Base-by-base conservation (phyloP, 177 flowering plant genomes). In the Vitis hybrid region DNA sequence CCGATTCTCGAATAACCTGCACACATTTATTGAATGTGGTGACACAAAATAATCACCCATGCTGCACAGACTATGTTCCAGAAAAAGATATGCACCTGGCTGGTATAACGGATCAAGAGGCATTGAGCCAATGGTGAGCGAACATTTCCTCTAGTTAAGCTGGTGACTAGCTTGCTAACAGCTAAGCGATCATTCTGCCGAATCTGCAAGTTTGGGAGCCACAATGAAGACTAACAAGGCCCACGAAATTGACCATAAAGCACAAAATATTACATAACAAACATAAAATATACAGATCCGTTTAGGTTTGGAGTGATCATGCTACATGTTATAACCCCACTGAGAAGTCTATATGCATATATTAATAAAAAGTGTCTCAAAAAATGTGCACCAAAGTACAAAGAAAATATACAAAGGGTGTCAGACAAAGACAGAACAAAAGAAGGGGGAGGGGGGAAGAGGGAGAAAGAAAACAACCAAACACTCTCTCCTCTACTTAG, bases 111-210 rank as follows among this genome's bases (percentile, higher is more conserved):
- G 73, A 95, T 91, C 78, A 95, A 66, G 57, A 95, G 96, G 79
- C 99, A 95, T 56, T 93, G 99, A 2, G 99, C 99, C 81, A 95
- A 73, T 32, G 99, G 98, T 67, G 99, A 95, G 71, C 98, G 98
- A 59, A 90, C 98, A 63, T 85, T 76, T 66, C 98, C 99, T 76
- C 85, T 89, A 9, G 99, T 95, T 80, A 93, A 85, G 85, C 92
- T 91, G 63, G 97, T 88, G 67, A 95, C 99, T 68, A 95, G 82
- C 80, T 95, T 95, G 86, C 92, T 95, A 46, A 95, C 93, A 78
- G 99, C 99, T 57, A 95, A 81, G 27, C 99, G 85, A 71, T 95
- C 98, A 83, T 93, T 93, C 66, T 94, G 98, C 32, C 98, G 84
- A 58, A 94, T 93, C 98, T 94, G 94, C 82, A 90, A 71, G 52